phyloP scores from a whole-genome alignment of 2,329 filamentous ascomycete genomes.

The Dendrostoma leiphaemia region DNA sequence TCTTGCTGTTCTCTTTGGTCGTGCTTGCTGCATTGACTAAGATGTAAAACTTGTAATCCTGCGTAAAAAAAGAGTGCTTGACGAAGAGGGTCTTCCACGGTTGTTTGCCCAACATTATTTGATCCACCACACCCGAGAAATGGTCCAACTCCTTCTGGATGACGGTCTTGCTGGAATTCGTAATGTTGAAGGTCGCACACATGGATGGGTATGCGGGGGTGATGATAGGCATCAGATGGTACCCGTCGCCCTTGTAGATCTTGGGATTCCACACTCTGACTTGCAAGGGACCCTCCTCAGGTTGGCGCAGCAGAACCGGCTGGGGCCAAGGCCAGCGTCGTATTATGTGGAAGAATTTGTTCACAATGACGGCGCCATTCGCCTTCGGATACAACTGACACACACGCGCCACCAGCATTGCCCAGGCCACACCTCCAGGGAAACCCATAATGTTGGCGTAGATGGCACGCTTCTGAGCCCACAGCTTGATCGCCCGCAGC shows the following conservation, averaged over 20 bases:
- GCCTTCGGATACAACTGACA: conserved; percentile 96
- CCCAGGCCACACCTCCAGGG: conserved; percentile 95
- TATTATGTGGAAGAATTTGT: conserved; percentile 94
- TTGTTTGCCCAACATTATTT: conserved; percentile 73
- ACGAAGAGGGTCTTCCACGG: conserved; percentile 86
- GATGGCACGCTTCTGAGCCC: conserved; percentile 88
- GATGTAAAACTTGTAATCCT: conserved; percentile 93
- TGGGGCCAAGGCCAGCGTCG: conserved; percentile 90
- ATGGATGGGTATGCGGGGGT: conserved; percentile 97
- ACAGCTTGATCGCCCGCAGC: conserved; percentile 89
- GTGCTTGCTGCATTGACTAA: conserved; percentile 81
- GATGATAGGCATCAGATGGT: conserved; percentile 96
- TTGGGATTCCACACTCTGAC: conserved; percentile 88
- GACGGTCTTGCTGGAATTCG: conserved; percentile 77
- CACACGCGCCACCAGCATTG: conserved; percentile 92
- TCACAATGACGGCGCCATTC: conserved; percentile 80
- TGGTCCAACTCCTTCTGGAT: conserved; percentile 81
- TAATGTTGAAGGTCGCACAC: conserved; percentile 96
- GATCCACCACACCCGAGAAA: conserved; percentile 72
- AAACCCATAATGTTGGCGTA: conserved; percentile 97
- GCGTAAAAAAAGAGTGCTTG: conserved; percentile 90
- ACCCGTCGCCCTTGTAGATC: conserved; percentile 76
- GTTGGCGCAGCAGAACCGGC: conserved; percentile 85
- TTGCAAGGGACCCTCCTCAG: conserved; percentile 77
- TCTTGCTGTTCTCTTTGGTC: conserved; percentile 78